A percentile compares a stretch with the other conserved stretches of the same genome.
Conservation (phyloP, 2,329 filamentous ascomycete species). For the Tolypocladium guangdongense region DNA sequence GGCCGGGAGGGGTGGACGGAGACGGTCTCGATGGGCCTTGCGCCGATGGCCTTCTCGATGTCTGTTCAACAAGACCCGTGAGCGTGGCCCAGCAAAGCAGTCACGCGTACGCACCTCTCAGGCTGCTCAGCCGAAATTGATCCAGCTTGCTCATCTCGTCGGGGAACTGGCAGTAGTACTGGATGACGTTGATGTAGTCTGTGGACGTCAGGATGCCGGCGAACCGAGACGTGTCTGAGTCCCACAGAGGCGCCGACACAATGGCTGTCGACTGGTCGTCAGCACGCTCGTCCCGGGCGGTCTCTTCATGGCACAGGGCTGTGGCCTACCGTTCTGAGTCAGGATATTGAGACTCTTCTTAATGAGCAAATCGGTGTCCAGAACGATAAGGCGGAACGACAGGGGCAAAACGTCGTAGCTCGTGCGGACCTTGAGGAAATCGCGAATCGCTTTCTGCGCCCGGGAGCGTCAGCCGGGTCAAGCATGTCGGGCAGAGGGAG, state of each 20-base stretch:
- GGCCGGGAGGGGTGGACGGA: conserved; percentile 88
- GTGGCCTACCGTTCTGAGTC: conserved; percentile 72
- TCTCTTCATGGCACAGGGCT: not conserved
- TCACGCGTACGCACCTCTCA: conserved; percentile 55
- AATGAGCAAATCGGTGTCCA: conserved; percentile 89
- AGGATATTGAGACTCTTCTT: conserved; percentile 96
- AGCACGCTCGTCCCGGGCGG: not conserved
- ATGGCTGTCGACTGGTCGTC: conserved; percentile 53
- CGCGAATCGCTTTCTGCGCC: conserved; percentile 71
- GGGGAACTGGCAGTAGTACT: conserved; percentile 97
- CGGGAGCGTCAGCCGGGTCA: conserved; percentile 5
- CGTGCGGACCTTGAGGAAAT: conserved; percentile 91
- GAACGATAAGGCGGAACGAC: conserved; percentile 88
- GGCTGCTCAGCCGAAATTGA: conserved; percentile 82
- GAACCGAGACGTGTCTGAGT: conserved; percentile 85
- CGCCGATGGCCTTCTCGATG: conserved; percentile 88
- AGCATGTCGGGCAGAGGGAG: conserved; percentile 1
- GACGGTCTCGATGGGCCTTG: conserved; percentile 82
- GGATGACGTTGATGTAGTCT: conserved; percentile 97
- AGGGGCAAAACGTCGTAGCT: conserved; percentile 97
- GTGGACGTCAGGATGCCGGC: conserved; percentile 90
- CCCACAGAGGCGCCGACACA: conserved; percentile 94
- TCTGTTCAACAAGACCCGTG: conserved; percentile 41
- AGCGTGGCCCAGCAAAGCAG: not conserved
- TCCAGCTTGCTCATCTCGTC: conserved; percentile 84